Percentiles rank a stretch among this genome's conserved stretches.
Evolutionary conservation across 495 filamentous ascomycete species (phyloP).

Genomic region (Neurospora sp.): DNA sequence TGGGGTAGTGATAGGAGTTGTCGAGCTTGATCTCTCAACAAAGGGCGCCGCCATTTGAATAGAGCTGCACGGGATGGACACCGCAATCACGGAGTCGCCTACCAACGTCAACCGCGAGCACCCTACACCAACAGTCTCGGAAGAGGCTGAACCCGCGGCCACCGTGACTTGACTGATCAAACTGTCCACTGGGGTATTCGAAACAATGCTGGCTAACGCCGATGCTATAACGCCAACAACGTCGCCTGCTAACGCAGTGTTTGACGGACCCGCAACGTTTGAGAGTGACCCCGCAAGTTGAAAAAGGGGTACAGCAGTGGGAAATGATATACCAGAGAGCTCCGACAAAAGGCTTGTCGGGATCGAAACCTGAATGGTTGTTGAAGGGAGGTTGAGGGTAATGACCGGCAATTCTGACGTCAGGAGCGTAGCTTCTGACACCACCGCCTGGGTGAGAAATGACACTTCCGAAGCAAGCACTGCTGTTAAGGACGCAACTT

Average conservation of each 20-base stretch:
- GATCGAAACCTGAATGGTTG: slow-evolving; percentile 3
- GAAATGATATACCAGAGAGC: slow-evolving; percentile 4
- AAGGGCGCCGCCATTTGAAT: neutral
- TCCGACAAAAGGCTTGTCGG: slow-evolving; percentile 1
- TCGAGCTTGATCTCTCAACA: neutral
- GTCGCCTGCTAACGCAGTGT: slow-evolving; percentile 3
- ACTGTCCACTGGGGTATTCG: slow-evolving; percentile 1
- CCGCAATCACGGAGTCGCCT: slow-evolving; percentile 2
- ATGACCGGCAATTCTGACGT: slow-evolving; percentile 4
- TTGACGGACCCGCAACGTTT: slow-evolving; percentile 1
- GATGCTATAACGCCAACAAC: slow-evolving; percentile 7
- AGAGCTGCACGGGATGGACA: slow-evolving; percentile 5
- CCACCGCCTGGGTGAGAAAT: neutral
- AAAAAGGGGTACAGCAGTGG: slow-evolving; percentile 1
- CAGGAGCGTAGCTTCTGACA: neutral
- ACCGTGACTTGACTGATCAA: slow-evolving; percentile 4
- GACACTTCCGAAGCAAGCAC: slow-evolving; percentile 2
- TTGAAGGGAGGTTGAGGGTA: slow-evolving; percentile 2
- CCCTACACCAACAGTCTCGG: neutral
- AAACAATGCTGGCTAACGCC: slow-evolving; percentile 5
- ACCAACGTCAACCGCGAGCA: slow-evolving; percentile 8
- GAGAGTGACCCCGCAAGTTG: slow-evolving; percentile 4
- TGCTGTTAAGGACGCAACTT: slow-evolving; percentile 1
- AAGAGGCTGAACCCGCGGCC: neutral
- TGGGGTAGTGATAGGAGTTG: neutral